These are phyloP conservation scores for Sanghuangporus weigelae DNA, from an alignment of 1,284 basidiomycete species.

Conservation along the genomic window DNA sequence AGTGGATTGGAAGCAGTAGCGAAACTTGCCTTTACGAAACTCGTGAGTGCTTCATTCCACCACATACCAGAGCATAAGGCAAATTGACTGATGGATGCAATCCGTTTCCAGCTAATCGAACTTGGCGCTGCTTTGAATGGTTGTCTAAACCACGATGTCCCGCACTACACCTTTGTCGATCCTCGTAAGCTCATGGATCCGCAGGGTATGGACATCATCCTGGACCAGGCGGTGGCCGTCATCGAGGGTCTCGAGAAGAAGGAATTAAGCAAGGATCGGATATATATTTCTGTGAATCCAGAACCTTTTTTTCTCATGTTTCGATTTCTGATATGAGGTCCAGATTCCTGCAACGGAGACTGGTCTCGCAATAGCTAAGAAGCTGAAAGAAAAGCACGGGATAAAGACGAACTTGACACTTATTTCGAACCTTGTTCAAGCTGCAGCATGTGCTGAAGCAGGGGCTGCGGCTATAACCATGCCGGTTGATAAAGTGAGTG, in stretches of 20 bases:
- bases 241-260: constrained; percentile 36
- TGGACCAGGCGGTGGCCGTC: constrained; percentile 36
- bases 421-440: constrained; percentile 48
- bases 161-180: constrained; percentile 43
- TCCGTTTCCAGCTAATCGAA: constrained; percentile 44
- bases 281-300: constrained; percentile 50
- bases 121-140: constrained; percentile 40
- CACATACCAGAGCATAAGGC: not conserved
- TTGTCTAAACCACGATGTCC: constrained; percentile 38
- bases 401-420: constrained; percentile 46
- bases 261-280: constrained; percentile 32
- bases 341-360: constrained; percentile 55
- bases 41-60: constrained; percentile 6
- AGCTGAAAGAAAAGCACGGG: constrained; percentile 32
- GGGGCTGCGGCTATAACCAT: constrained; percentile 44
- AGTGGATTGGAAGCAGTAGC: constrained; percentile 7
- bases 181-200: constrained; percentile 24
- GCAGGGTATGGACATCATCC: constrained; percentile 35
- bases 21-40: constrained; percentile 8
- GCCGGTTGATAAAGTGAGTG: constrained; percentile 38
- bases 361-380: constrained; percentile 44
- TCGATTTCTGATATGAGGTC: not conserved
- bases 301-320: not conserved
- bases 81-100: not conserved
- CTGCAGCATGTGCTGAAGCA: constrained; percentile 47